Conservation (phyloP, 345 rosid species). For the Hibiscus trionum region DNA sequence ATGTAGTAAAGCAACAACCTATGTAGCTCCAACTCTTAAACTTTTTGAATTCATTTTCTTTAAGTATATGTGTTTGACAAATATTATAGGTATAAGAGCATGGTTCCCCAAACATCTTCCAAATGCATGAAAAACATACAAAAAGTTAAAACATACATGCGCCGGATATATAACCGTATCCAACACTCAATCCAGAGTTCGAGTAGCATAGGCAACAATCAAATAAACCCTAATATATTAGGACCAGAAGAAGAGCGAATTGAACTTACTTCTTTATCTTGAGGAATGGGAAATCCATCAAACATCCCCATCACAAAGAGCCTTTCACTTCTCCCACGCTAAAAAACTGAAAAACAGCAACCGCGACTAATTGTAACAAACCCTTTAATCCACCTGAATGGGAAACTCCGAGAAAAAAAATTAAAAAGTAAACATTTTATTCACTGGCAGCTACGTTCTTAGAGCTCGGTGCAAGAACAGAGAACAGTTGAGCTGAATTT, state of each 20-base stretch:
- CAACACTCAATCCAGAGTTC: not conserved
- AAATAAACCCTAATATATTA: not conserved
- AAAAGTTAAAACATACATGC: no score
- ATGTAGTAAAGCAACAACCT: not conserved
- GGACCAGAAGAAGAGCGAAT: constrained; percentile 3
- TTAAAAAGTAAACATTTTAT: not conserved
- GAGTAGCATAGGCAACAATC: not conserved
- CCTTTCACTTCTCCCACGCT: constrained; percentile 12
- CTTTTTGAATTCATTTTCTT: not conserved
- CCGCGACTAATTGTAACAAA: constrained; percentile 12
- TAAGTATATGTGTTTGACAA: not conserved
- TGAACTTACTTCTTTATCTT: constrained; percentile 66
- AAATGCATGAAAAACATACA: no score
- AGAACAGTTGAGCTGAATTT: not conserved
- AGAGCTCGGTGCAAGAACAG: not conserved
- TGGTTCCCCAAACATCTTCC: no score
- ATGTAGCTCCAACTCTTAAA: not conserved
- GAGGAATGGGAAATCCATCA: constrained; percentile 85
- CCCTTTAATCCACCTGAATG: constrained; percentile 12
- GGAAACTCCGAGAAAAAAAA: not conserved
- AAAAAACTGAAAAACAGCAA: not conserved
- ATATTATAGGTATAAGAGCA: not conserved
- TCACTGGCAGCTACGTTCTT: not conserved
- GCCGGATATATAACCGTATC: not conserved
- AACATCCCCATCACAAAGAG: constrained; percentile 59